These are phyloP conservation scores for Urochloa ruziziensis DNA, from an alignment of 176 grass and related monocot genomes.

Conservation along the genomic window DNA sequence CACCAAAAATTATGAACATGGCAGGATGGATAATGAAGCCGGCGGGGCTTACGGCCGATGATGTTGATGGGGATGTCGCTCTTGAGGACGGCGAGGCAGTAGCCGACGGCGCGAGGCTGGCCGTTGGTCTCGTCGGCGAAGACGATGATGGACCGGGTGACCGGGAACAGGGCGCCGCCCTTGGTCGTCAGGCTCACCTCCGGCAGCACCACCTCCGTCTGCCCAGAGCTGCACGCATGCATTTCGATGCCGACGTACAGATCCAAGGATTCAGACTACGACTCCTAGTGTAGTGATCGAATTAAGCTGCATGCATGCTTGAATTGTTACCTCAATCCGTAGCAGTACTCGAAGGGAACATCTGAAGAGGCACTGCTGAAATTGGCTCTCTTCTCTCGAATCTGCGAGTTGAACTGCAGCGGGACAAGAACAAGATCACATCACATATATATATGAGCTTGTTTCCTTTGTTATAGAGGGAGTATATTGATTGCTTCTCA, in stretches of 20 bases:
- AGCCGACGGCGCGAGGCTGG: not conserved
- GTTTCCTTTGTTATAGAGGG: no score
- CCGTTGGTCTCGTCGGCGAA: accelerated
- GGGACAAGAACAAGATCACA: no score
- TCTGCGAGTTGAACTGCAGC: slow-evolving; percentile 13
- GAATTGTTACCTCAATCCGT: no score
- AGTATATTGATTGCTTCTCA: no score
- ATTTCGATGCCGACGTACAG: no score
- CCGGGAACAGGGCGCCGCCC: slow-evolving; percentile 46
- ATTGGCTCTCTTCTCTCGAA: not conserved
- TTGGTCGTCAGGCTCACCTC: slow-evolving; percentile 38
- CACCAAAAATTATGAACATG: not conserved
- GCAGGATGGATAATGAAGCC: not conserved
- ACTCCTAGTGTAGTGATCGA: no score
- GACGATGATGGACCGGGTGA: not conserved
- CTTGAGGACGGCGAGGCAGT: slow-evolving; percentile 45
- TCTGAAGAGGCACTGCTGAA: not conserved
- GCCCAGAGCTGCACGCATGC: no score
- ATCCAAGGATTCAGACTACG: no score
- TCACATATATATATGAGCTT: no score
- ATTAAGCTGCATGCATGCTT: no score
- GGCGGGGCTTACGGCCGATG: slow-evolving; percentile 49
- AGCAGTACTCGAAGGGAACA: slow-evolving; percentile 55
- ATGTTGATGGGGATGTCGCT: slow-evolving; percentile 40
- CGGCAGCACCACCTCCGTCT: not conserved